Base-by-base conservation (phyloP, 2,329 filamentous ascomycete species). In the Colletotrichum tanaceti region DNA sequence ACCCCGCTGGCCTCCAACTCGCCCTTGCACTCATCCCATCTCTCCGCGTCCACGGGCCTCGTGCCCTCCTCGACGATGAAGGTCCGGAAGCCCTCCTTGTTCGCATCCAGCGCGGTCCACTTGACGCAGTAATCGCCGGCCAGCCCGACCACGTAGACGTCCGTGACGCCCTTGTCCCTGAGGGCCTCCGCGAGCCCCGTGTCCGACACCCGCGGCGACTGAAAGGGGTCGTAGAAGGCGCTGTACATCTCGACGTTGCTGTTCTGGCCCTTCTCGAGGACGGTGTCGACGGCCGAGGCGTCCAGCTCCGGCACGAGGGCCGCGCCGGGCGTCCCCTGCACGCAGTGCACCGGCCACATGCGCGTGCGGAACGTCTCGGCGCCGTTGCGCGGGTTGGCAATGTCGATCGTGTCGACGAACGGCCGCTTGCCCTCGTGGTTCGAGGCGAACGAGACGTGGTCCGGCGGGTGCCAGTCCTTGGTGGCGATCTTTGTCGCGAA, bases 81-180 rank as follows among this genome's bases (percentile, higher is more conserved):
- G 4, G 91, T 92, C 73, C 79, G 82, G 76, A 96, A 98, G 0
- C 94, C 95, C 73, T 92, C 90, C 71, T 85, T 87, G 2, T 80
- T 84, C 0, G 94, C 90, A 83, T 98, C 92, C 58, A 93, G 79
- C 0, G 94, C 95, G 18, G 94, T 97, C 71, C 81, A 86, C 76
- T 89, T 91, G 63, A 98, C 94, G 77, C 96, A 99, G 78, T 92
- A 97, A 79, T 98, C 96, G 20, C 89, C 90, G 4, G 96, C 95
- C 63, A 99, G 77, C 0, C 96, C 96, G 1, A 93, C 93, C 24
- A 96, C 88, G 77, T 90, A 98, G 6, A 98, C 92, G 77, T 97
- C 87, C 6, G 92, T 93, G 35, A 97, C 82, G 0, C 80, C 82
- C 18, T 81, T 82, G 3, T 82, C 83, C 59, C 78, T 84, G 73